Evolutionary conservation across 441 rosid species (phyloP).

Genomic region (Macaranga tanarius): DNA sequence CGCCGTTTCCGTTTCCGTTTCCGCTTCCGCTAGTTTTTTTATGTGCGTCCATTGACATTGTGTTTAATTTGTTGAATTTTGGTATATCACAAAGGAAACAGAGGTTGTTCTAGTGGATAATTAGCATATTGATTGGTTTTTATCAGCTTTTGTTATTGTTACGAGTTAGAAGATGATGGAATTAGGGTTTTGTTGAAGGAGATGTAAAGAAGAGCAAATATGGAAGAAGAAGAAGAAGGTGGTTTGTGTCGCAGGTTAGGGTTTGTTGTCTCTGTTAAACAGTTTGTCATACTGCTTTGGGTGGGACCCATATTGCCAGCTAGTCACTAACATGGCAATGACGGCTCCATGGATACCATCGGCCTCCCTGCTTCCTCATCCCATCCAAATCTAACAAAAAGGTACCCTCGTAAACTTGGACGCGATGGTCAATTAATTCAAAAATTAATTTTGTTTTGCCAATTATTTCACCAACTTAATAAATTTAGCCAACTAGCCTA

Average conservation of each 20-base stretch:
- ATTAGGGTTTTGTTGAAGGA: slow-evolving; percentile 6
- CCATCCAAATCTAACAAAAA: no score
- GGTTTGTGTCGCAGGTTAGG: slow-evolving; percentile 8
- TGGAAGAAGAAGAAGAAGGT: not conserved
- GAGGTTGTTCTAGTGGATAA: not conserved
- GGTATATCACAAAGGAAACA: not conserved
- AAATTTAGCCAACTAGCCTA: no score
- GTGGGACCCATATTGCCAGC: not conserved
- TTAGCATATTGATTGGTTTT: not conserved
- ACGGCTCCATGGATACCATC: no score
- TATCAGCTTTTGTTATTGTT: no score
- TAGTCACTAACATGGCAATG: not conserved
- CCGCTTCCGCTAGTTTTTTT: slow-evolving; percentile 32
- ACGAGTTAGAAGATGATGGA: not conserved
- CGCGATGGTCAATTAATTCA: no score
- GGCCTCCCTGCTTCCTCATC: no score
- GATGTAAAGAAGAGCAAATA: not conserved
- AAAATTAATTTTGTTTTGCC: no score
- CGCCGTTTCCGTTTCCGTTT: slow-evolving; percentile 33
- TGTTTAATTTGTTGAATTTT: not conserved
- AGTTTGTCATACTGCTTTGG: not conserved
- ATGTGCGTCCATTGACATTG: slow-evolving; percentile 47
- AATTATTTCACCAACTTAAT: no score
- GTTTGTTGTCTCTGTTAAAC: not conserved
- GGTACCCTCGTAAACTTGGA: no score